phyloP scores from a whole-genome alignment of 805 yeast species.

The Metschnikowia aberdeeniae region DNA sequence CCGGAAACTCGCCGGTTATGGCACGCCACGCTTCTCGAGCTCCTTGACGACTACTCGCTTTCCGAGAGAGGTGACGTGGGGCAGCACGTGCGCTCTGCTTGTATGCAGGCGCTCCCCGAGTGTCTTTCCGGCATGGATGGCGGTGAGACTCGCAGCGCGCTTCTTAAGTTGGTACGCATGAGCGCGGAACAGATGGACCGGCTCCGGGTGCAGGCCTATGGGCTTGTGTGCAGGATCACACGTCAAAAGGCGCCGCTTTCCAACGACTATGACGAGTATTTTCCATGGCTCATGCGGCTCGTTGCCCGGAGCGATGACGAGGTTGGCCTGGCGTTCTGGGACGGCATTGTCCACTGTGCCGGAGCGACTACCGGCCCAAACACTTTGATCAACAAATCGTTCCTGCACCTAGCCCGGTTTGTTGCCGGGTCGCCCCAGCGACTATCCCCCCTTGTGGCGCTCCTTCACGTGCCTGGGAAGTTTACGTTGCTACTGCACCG shows the following conservation, averaged over 20 bases:
- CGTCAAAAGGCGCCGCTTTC: neutral
- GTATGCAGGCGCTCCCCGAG: conserved; percentile 25
- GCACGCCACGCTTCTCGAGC: conserved; percentile 19
- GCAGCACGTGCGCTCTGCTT: conserved; percentile 56
- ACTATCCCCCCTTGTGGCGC: conserved; percentile 11
- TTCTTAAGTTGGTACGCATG: conserved; percentile 47
- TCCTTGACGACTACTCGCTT: conserved; percentile 71
- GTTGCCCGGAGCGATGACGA: conserved; percentile 7
- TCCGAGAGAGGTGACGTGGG: conserved; percentile 94
- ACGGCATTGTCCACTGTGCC: conserved; percentile 48
- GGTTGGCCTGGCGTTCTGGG: conserved; percentile 40
- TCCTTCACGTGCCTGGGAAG: conserved; percentile 18
- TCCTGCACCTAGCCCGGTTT: conserved; percentile 23
- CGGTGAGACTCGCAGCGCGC: neutral
- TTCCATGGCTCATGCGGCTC: conserved; percentile 19
- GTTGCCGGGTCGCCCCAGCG: neutral
- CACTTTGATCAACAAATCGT: conserved; percentile 39
- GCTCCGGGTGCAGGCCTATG: conserved; percentile 42
- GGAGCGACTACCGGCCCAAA: conserved; percentile 56
- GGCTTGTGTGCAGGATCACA: conserved; percentile 28
- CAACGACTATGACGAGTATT: conserved; percentile 16
- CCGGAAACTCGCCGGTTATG: conserved; percentile 8
- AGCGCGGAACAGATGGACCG: conserved; percentile 62
- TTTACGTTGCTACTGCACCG: conserved; percentile 13
- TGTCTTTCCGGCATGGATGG: neutral